Evolutionary conservation across 2,329 filamentous ascomycete species (phyloP), one percentile per base, ranked within the genome.

Genomic region (Bipolaris bicolor): DNA sequence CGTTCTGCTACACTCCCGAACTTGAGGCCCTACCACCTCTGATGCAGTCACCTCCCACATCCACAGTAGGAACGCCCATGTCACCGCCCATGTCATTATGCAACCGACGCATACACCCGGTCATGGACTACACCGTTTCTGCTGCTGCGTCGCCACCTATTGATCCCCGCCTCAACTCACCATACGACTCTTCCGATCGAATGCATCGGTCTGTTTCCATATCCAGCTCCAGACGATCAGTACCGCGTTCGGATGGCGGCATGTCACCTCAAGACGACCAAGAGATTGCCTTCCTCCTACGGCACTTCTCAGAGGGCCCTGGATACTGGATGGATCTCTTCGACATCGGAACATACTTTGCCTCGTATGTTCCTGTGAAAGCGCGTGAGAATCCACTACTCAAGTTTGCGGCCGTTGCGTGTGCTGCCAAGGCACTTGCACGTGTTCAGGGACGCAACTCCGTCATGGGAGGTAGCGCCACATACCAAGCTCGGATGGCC

Each of bases 281-380:
- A 60, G 84, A 88, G 64, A 79, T 84, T 55, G 82, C 84, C n/a
- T 87, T 84, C 63, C 77, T 88, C 1, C 74, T 87, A 48, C 77
- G 85, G 24, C 84, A 86, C 70, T 88, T 86, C 66, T 83, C 84
- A 2, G 84, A 88, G 71, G 81, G 80, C 0, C 80, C 85, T 22
- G 85, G 84, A 6, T 82, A 83, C 63, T 88, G 86, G 85, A 84
- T 83, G 82, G 82, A 83, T 63, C 71, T 84, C 3, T 84, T 82
- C 64, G 82, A 84, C 61, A 73, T 83, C 33, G 83, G 82, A 5
- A 83, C 80, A 39, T 87, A 87, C 68, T 88, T 88, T 57, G 81
- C 83, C 3, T 84, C 83, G 22, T 81, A 85, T 50, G 83, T 88
- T 18, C 85, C 85, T 1, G 80, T 87, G 2, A 83, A 83, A 66